Base-by-base conservation (phyloP, 371 early-diverging fungal species). In the Mortierella sp. region DNA sequence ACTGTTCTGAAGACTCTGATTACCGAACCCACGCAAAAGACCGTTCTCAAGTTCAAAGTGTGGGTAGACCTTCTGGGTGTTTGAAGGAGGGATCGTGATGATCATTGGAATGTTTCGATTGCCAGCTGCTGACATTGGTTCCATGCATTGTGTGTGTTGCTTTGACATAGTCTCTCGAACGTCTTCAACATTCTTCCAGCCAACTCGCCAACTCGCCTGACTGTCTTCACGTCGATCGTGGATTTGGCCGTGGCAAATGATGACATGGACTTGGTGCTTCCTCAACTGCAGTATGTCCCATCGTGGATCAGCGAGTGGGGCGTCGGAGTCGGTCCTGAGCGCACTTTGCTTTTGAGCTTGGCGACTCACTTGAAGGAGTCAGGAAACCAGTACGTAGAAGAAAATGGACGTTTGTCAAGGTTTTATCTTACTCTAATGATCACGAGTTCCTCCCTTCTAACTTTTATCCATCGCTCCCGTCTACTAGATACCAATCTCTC, bases 231-330 rank as follows among this genome's bases (percentile, higher is more conserved):
- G 51, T 86, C 90, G 51, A 88, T 97, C 59, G 84, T 95, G 17
- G 84, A 88, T 48, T 86, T 92, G 58, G 94, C 93, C 52, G 81
- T 86, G 46, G 80, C 87, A 49, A 82, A 85, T 57, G 90, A 90
- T 64, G 90, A 93, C 60, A 80, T 93, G 54, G 92, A 91, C 50
- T 81, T 86, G 28, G 71, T 95, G 34, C 79, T 85, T 21, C 83
- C 88, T 53, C 88, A 88, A 65, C 83, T 93, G 56, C 80, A 81
- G 34, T 81, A 88, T 57, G 66, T 93, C 43, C 90, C 92, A 57
- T 67, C 63, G 46, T 91, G 91, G 90, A 79, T 89, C 43, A 82
- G 83, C 48, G 90, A 91, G 70, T 96, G 96, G 95, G 90, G 87
- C 19, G 83, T 90, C 29, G 79, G 81, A 45, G 64, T 71, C 24